Conservation (phyloP, 73 alveolate genomes). For the Uronychia setigera region DNA sequence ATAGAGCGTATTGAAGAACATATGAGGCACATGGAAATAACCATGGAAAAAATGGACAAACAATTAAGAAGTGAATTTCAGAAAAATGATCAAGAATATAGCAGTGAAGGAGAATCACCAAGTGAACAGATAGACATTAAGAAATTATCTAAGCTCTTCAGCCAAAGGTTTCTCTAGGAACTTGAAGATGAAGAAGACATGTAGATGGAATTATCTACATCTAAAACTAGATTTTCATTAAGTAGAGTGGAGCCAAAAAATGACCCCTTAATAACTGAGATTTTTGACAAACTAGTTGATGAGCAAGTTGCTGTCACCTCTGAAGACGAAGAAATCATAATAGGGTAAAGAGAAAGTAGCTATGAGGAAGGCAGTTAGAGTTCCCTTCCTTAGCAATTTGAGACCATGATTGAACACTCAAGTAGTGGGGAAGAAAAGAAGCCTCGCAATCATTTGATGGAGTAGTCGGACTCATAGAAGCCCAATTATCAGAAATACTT, state of each 20-base stretch:
- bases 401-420: background rate
- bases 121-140: too few relatives aligned
- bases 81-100: background rate
- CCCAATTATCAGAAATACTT: background rate
- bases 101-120: background rate
- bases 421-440: background rate
- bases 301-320: background rate
- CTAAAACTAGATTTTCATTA: background rate
- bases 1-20: background rate
- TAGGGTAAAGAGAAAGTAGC: background rate
- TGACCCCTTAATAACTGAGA: too few relatives aligned
- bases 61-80: background rate
- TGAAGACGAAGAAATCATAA: background rate
- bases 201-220: background rate
- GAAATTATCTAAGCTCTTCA: background rate
- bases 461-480: too few relatives aligned
- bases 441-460: background rate
- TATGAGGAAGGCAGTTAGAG: background rate
- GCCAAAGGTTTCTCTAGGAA: background rate
- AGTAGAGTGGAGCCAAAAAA: too few relatives aligned
- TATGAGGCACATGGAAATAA: background rate
- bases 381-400: background rate
- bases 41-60: background rate
- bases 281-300: too few relatives aligned
- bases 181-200: background rate